Percentiles rank a stretch among this genome's conserved stretches.
Evolutionary conservation across 306 rosid genomes (phyloP).

Genomic region (Arachis stenosperma): DNA sequence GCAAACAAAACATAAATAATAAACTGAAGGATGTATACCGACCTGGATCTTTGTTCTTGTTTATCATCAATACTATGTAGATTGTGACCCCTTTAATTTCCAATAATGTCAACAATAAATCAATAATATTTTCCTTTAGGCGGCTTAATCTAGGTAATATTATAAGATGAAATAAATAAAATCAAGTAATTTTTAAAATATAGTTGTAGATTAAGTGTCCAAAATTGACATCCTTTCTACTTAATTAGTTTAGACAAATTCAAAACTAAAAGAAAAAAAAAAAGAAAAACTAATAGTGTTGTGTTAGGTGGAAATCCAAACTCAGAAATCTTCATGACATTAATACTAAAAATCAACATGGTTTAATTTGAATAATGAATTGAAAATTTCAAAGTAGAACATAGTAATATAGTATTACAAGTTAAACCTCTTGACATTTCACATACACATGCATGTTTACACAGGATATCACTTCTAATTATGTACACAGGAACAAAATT

Average conservation of each 20-base stretch:
- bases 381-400: constrained; percentile 22
- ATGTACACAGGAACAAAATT: constrained; percentile 13
- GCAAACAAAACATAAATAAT: too few relatives aligned
- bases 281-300: constrained; percentile 38
- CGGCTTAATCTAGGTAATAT: too few relatives aligned
- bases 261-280: too few relatives aligned
- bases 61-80: not conserved
- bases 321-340: constrained; percentile 34
- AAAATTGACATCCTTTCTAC: too few relatives aligned
- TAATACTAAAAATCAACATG: constrained; percentile 35
- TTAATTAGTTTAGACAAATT: too few relatives aligned
- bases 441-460: constrained; percentile 22
- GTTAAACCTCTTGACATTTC: constrained; percentile 21
- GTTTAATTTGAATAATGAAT: not conserved
- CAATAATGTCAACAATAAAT: constrained; percentile 52
- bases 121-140: constrained; percentile 37
- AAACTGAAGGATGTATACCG: too few relatives aligned
- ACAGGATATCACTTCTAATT: constrained; percentile 1
- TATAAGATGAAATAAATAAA: not conserved
- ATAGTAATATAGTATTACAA: not conserved
- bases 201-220: too few relatives aligned
- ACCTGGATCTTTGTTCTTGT: too few relatives aligned
- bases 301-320: constrained; percentile 48
- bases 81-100: not conserved
- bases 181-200: too few relatives aligned